Evolutionary conservation across 305 asterid species (phyloP).

Genomic region (Solanum hybrid): DNA sequence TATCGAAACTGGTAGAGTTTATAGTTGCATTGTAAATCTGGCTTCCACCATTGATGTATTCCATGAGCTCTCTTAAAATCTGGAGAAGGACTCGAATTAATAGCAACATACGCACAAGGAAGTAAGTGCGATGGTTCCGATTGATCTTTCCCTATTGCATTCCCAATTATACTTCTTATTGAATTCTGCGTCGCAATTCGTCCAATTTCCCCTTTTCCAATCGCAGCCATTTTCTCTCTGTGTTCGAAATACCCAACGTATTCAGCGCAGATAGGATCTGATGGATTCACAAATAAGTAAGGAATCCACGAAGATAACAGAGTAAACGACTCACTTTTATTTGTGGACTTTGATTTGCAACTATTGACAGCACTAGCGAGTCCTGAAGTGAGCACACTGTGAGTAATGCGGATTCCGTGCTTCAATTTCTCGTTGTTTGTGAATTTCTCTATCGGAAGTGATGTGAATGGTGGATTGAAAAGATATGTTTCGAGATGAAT

Average conservation of each 20-base stretch:
- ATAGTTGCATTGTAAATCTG: conserved; percentile 28
- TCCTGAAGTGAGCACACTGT: conserved; percentile 36
- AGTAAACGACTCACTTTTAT: conserved; percentile 15
- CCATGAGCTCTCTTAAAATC: conserved; percentile 51
- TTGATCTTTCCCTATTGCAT: conserved; percentile 26
- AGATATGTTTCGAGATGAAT: conserved; percentile 44
- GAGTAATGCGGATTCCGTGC: conserved; percentile 32
- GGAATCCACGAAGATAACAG: conserved; percentile 53
- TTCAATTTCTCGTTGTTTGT: conserved; percentile 34
- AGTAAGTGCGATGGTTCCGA: conserved; percentile 51
- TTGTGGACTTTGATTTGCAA: background rate
- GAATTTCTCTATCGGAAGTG: conserved; percentile 40
- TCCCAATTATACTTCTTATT: conserved; percentile 22
- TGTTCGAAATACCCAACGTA: conserved; percentile 53
- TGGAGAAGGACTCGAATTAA: conserved; percentile 12
- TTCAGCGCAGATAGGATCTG: conserved; percentile 47
- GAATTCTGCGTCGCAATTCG: conserved; percentile 51
- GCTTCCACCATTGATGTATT: conserved; percentile 66
- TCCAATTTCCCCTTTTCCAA: conserved; percentile 40
- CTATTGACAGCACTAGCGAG: conserved; percentile 22
- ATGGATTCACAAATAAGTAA: conserved; percentile 47
- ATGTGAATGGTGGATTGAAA: conserved; percentile 65
- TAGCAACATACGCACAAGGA: conserved; percentile 48
- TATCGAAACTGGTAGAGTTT: conserved; percentile 28
- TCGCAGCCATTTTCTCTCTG: conserved; percentile 44